These are phyloP conservation scores for Spizellomyces sp. DNA, from an alignment of 192 early-diverging fungal genomes.

Conservation along the genomic window DNA sequence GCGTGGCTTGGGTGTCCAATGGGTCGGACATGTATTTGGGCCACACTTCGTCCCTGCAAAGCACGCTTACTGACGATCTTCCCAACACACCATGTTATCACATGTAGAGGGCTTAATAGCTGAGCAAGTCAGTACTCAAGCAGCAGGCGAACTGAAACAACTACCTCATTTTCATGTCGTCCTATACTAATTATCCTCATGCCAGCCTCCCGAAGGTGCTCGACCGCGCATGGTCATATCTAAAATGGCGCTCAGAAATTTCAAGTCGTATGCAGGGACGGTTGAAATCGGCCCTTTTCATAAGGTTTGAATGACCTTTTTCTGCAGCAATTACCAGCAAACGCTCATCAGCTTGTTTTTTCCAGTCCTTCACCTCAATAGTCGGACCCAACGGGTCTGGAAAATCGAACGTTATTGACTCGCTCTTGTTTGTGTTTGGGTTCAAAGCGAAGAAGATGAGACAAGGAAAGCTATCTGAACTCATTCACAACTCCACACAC, in stretches of 20 bases:
- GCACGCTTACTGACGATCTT: too few relatives aligned
- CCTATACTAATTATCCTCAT: too few relatives aligned
- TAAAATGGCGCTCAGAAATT: slow-evolving; percentile 90
- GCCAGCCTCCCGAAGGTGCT: background rate
- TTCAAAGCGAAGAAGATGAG: slow-evolving; percentile 96
- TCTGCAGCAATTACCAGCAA: background rate
- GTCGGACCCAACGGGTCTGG: slow-evolving; percentile 98
- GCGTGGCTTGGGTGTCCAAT: too few relatives aligned
- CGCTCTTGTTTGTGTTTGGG: slow-evolving; percentile 97
- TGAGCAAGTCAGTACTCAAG: too few relatives aligned
- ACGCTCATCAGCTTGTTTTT: background rate
- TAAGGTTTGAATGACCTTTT: slow-evolving; percentile 59
- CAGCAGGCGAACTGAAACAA: too few relatives aligned
- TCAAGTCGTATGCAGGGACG: slow-evolving; percentile 92
- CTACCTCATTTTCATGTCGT: too few relatives aligned
- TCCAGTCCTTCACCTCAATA: slow-evolving; percentile 73
- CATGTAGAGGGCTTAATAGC: too few relatives aligned
- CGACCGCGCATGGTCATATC: slow-evolving; percentile 65
- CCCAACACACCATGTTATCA: too few relatives aligned
- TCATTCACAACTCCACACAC: slow-evolving; percentile 91
- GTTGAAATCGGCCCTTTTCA: slow-evolving; percentile 97
- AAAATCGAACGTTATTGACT: slow-evolving; percentile 99
- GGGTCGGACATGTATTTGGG: too few relatives aligned
- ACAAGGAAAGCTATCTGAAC: slow-evolving; percentile 90
- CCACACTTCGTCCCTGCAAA: too few relatives aligned